A percentile compares a stretch with the other conserved stretches of the same genome.
These are phyloP conservation scores for Cercospora sojina DNA, from an alignment of 2,329 filamentous ascomycete genomes.

Conservation along the genomic window DNA sequence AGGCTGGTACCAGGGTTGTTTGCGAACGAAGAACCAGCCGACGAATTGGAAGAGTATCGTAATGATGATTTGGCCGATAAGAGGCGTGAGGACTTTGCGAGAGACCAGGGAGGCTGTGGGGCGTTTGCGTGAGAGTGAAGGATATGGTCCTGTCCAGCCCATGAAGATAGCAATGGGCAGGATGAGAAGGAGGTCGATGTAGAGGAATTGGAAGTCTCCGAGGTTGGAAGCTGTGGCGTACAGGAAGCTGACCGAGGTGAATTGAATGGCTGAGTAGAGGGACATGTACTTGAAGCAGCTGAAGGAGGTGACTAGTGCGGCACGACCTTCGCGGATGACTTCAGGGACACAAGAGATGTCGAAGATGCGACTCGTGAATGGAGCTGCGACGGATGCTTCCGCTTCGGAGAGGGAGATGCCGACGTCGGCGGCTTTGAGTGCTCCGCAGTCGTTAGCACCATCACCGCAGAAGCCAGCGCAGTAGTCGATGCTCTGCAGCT, in stretches of 20 bases:
- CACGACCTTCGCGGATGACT: constrained; percentile 89
- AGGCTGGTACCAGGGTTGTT: constrained; percentile 82
- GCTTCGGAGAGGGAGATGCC: constrained; percentile 96
- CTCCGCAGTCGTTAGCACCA: constrained; percentile 95
- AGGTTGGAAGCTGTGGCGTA: constrained; percentile 92
- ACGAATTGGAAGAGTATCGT: constrained; percentile 74
- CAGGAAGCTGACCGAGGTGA: constrained; percentile 93
- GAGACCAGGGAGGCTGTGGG: constrained; percentile 91
- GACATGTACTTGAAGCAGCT: constrained; percentile 99
- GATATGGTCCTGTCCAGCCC: constrained; percentile 91
- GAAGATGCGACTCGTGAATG: constrained; percentile 92
- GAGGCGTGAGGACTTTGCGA: constrained; percentile 82
- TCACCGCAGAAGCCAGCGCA: constrained; percentile 96
- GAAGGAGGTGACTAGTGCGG: constrained; percentile 95
- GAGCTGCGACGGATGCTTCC: constrained; percentile 95
- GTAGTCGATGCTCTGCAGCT: constrained; percentile 93
- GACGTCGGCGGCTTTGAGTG: constrained; percentile 93
- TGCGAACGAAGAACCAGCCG: constrained; percentile 70
- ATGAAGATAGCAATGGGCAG: constrained; percentile 97
- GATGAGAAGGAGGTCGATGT: constrained; percentile 90
- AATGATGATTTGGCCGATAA: constrained; percentile 84
- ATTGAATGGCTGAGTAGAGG: constrained; percentile 98
- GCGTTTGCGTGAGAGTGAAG: constrained; percentile 73
- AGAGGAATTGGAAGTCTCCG: constrained; percentile 96
- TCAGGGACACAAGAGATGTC: constrained; percentile 94